Evolutionary conservation across 208 protist genomes (phyloP).

Genomic region (Jaenimonas drosophilae): DNA sequence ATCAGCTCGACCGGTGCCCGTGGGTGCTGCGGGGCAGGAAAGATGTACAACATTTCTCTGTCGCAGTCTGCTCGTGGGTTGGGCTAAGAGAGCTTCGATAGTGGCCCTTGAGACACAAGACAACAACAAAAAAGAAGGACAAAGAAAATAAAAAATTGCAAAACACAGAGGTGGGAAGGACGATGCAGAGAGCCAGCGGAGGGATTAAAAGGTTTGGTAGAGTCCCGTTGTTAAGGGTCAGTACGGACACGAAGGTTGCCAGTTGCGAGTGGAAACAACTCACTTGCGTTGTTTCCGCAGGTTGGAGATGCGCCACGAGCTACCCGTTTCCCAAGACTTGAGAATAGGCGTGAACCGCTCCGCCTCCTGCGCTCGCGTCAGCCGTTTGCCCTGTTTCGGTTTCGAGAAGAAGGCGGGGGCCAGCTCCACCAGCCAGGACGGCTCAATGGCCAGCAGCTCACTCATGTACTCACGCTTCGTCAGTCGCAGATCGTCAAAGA

Average conservation of each 20-base stretch:
- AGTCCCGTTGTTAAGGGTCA: too few relatives aligned
- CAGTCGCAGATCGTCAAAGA: constrained; percentile 96
- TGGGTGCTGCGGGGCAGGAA: constrained; percentile 65
- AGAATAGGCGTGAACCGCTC: constrained; percentile 80
- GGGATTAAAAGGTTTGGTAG: too few relatives aligned
- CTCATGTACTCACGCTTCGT: constrained; percentile 98
- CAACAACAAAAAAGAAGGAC: constrained; percentile 1
- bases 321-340: constrained; percentile 81
- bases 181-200: too few relatives aligned
- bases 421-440: constrained; percentile 91
- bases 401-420: constrained; percentile 90
- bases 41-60: constrained; percentile 59
- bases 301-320: constrained; percentile 82
- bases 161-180: not conserved
- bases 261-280: too few relatives aligned
- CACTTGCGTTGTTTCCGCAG: constrained; percentile 42
- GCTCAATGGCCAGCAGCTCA: constrained; percentile 88
- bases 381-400: constrained; percentile 42
- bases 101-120: not conserved
- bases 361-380: constrained; percentile 72
- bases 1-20: constrained; percentile 38
- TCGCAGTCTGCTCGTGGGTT: not conserved
- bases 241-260: too few relatives aligned
- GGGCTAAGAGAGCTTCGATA: not conserved
- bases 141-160: constrained; percentile 1